Evolutionary conservation across 2,329 filamentous ascomycete species (phyloP).

Genomic region (Penicillium frequentans): DNA sequence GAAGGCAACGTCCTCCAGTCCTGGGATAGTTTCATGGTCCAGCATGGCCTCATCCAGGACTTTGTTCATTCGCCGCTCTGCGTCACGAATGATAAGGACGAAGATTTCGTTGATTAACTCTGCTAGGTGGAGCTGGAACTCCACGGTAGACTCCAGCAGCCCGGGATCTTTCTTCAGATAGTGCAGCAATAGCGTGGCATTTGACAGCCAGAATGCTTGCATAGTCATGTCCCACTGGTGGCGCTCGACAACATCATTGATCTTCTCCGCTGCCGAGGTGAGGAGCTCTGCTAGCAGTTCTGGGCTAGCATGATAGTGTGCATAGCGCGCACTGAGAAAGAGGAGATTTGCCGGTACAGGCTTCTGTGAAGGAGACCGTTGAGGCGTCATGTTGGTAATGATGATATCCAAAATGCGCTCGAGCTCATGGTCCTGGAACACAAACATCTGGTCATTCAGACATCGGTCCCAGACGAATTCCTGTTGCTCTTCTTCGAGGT

Average conservation of each 20-base stretch:
- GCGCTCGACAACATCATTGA: conserved; percentile 92
- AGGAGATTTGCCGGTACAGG: conserved; percentile 96
- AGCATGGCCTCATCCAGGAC: conserved; percentile 91
- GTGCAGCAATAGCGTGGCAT: conserved; percentile 90
- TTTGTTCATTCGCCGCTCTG: conserved; percentile 93
- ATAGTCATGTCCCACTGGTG: conserved; percentile 99
- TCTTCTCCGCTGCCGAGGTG: conserved; percentile 86
- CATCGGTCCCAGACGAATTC: conserved; percentile 97
- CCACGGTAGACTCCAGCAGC: conserved; percentile 73
- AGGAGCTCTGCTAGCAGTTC: conserved; percentile 81
- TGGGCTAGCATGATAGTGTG: conserved; percentile 88
- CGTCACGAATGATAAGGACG: conserved; percentile 93
- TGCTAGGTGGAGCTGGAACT: conserved; percentile 89
- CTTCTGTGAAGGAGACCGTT: conserved; percentile 93
- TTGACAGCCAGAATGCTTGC: conserved; percentile 97
- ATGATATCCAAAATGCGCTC: conserved; percentile 91
- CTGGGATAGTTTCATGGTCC: conserved; percentile 96
- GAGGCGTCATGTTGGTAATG: conserved; percentile 97
- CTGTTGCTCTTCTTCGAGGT: conserved; percentile 83
- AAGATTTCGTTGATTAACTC: conserved; percentile 98
- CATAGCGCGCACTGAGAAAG: conserved; percentile 92
- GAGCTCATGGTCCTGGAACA: conserved; percentile 93
- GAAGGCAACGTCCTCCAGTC: conserved; percentile 94
- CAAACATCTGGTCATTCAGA: conserved; percentile 98
- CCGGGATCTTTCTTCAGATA: conserved; percentile 94